Evolutionary conservation across 768 basidiomycete genomes (phyloP).

Genomic region (Pholiota microspora): DNA sequence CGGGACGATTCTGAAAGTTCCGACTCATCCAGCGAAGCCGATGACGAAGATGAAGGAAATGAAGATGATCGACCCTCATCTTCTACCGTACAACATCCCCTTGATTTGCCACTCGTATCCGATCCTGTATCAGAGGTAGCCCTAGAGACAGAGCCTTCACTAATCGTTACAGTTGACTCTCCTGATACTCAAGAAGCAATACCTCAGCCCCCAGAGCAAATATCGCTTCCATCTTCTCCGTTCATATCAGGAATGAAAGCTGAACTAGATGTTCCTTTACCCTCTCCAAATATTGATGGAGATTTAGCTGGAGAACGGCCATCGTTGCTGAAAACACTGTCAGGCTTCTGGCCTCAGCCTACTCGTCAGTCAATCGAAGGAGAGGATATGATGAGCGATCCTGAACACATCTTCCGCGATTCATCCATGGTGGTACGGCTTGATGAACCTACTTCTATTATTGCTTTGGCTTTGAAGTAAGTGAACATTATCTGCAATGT

Average conservation of each 20-base stretch:
- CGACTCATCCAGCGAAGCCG: slow-evolving; percentile 59
- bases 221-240: slow-evolving; percentile 60
- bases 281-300: slow-evolving; percentile 39
- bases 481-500: slow-evolving; percentile 22
- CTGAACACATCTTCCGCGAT: slow-evolving; percentile 93
- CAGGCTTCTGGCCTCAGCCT: slow-evolving; percentile 75
- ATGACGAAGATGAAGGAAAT: slow-evolving; percentile 52
- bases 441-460: slow-evolving; percentile 97
- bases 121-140: slow-evolving; percentile 25
- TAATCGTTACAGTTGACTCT: slow-evolving; percentile 2
- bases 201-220: slow-evolving; percentile 23
- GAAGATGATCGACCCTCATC: slow-evolving; percentile 37
- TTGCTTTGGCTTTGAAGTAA: slow-evolving; percentile 89
- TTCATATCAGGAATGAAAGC: slow-evolving; percentile 38
- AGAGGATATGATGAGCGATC: slow-evolving; percentile 71
- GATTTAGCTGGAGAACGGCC: slow-evolving; percentile 58
- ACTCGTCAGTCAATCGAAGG: slow-evolving; percentile 56
- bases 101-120: slow-evolving; percentile 18
- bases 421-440: slow-evolving; percentile 93
- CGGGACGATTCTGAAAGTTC: slow-evolving; percentile 65
- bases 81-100: slow-evolving; percentile 26
- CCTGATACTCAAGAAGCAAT: slow-evolving; percentile 13
- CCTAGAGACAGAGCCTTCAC: slow-evolving; percentile 16
- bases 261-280: slow-evolving; percentile 30
- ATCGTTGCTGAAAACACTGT: slow-evolving; percentile 80